Percentiles rank a stretch among this genome's conserved stretches.
phyloP scores from a whole-genome alignment of 306 rosid species.

The Vigna trinervia region DNA sequence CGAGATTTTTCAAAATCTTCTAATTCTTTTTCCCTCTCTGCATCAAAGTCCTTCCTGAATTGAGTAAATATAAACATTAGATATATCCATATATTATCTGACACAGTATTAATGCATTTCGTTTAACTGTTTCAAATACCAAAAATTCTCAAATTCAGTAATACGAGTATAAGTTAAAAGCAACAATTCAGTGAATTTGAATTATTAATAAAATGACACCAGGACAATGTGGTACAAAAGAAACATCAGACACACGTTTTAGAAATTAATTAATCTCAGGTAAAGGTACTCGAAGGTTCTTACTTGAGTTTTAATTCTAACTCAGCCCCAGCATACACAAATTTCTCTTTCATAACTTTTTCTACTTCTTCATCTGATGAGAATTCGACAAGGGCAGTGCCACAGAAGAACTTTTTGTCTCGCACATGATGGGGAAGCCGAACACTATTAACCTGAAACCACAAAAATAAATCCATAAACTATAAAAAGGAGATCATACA shows the following conservation, averaged over 20 bases:
- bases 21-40: conserved; percentile 65
- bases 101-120: conserved; percentile 10
- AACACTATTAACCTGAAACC: conserved; percentile 81
- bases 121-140: not conserved
- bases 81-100: not conserved
- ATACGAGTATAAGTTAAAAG: not conserved
- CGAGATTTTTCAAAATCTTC: conserved; percentile 62
- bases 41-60: conserved; percentile 81
- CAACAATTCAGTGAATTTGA: not conserved
- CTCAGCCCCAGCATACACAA: conserved; percentile 68
- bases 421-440: conserved; percentile 90
- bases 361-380: conserved; percentile 74
- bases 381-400: conserved; percentile 83
- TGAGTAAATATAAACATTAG: conserved; percentile 36
- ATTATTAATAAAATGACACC: conserved; percentile 8
- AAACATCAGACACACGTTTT: not conserved
- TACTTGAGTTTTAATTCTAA: conserved; percentile 80
- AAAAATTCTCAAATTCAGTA: not conserved
- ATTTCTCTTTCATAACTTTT: conserved; percentile 52
- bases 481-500: not conserved
- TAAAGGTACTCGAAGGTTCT: conserved; percentile 37
- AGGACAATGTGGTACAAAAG: conserved; percentile 5
- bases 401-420: conserved; percentile 80
- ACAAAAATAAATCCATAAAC: not conserved
- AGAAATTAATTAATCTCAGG: not conserved